Percentiles rank a stretch among this genome's conserved stretches.
These are phyloP conservation scores for Drechslera avenae DNA, from an alignment of 2,329 filamentous ascomycete genomes.

Conservation along the genomic window DNA sequence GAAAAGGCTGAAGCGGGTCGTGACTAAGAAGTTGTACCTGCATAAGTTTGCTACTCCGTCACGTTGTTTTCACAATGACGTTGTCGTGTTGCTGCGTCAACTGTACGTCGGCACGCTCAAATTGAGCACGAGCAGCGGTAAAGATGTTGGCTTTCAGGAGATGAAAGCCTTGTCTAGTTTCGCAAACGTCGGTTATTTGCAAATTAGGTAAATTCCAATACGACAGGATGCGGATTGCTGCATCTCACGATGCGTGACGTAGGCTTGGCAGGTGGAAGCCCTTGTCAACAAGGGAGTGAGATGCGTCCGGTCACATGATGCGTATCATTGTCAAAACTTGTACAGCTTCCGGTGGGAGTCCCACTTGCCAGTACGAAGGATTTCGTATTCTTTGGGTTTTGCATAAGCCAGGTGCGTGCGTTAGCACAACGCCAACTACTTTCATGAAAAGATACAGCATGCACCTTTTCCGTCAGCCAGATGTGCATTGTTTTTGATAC, in stretches of 20 bases:
- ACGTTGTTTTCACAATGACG: neutral
- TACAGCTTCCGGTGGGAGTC: too few species aligned
- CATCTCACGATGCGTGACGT: neutral
- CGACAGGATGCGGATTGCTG: neutral
- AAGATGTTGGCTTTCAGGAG: neutral
- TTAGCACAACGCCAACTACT: too few species aligned
- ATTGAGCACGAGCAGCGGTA: neutral
- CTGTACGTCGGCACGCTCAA: neutral
- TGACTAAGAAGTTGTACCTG: neutral
- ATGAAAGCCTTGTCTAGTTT: too few species aligned
- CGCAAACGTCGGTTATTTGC: neutral
- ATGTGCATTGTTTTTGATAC: too few species aligned
- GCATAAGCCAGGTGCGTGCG: too few species aligned
- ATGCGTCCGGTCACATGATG: too few species aligned
- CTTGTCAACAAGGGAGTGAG: neutral
- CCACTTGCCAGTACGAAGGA: too few species aligned
- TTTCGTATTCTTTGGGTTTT: too few species aligned
- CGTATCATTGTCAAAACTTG: too few species aligned
- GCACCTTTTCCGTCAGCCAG: too few species aligned
- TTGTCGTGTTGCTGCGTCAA: conserved; percentile 1
- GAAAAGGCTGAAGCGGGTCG: neutral
- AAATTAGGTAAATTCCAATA: neutral
- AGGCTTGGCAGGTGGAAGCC: neutral
- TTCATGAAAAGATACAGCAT: too few species aligned
- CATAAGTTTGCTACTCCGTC: neutral